These are phyloP conservation scores for Dunaliella sp. DNA, from an alignment of 139 green algal genomes.

Conservation along the genomic window DNA sequence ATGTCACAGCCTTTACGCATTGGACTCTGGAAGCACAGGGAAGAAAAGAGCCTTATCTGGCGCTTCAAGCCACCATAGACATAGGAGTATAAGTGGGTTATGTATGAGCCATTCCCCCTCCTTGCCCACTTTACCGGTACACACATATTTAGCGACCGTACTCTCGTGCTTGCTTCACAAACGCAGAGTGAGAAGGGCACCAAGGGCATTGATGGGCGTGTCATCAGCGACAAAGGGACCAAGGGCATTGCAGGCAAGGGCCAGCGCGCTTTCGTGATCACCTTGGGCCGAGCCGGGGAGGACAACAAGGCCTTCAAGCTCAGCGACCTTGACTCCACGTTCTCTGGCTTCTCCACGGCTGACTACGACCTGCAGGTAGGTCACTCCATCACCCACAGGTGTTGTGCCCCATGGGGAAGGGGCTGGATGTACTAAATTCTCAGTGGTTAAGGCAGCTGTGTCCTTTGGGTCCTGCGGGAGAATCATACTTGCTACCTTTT, in stretches of 20 bases:
- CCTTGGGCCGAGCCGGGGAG: slow-evolving; percentile 75
- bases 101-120: neutral
- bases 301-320: slow-evolving; percentile 80
- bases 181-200: slow-evolving; percentile 79
- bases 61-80: too few relatives aligned
- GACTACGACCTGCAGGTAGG: slow-evolving; percentile 80
- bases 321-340: slow-evolving; percentile 73
- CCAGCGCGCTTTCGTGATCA: slow-evolving; percentile 72
- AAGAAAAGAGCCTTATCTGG: too few relatives aligned
- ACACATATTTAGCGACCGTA: too few relatives aligned
- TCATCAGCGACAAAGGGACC: slow-evolving; percentile 82
- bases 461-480: too few relatives aligned
- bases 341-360: slow-evolving; percentile 79
- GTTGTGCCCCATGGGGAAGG: too few relatives aligned
- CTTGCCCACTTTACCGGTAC: neutral
- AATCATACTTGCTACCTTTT: too few relatives aligned
- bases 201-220: slow-evolving; percentile 77
- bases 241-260: slow-evolving; percentile 79
- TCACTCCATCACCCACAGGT: too few relatives aligned
- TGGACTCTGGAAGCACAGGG: too few relatives aligned
- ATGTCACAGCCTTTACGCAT: too few relatives aligned
- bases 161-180: neutral
- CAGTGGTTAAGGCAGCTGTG: too few relatives aligned
- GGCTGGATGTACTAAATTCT: too few relatives aligned
- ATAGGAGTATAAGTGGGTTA: too few relatives aligned